Conservation (phyloP, 805 yeast genomes). For the Yarrowia sp. region DNA sequence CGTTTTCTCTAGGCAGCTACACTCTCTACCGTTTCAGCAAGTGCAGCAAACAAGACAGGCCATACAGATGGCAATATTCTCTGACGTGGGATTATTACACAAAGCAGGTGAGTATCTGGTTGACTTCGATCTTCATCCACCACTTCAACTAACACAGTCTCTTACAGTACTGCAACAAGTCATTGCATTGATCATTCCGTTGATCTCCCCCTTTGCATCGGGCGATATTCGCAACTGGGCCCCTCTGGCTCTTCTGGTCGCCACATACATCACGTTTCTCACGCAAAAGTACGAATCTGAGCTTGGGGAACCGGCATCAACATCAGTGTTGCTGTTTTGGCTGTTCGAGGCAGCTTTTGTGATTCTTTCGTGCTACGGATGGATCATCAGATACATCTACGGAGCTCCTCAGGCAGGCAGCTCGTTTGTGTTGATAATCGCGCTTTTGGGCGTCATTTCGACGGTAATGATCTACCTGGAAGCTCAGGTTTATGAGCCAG, state of each 20-base stretch:
- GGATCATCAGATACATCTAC: slow-evolving; percentile 32
- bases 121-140: too few species aligned
- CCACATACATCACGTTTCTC: slow-evolving; percentile 9
- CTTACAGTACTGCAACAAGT: not conserved
- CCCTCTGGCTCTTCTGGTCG: slow-evolving; percentile 24
- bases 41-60: slow-evolving; percentile 9
- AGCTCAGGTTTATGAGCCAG: slow-evolving; percentile 45
- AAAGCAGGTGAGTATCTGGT: slow-evolving; percentile 32
- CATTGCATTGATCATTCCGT: not conserved
- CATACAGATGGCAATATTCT: slow-evolving; percentile 12
- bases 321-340: slow-evolving; percentile 44
- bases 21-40: not conserved
- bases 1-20: not conserved
- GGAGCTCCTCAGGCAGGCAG: not conserved
- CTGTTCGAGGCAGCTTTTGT: slow-evolving; percentile 40
- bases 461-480: slow-evolving; percentile 43
- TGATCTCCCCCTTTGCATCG: not conserved
- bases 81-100: slow-evolving; percentile 19
- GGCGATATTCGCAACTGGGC: slow-evolving; percentile 27
- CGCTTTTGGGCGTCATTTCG: not conserved
- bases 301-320: slow-evolving; percentile 40
- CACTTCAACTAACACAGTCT: slow-evolving; percentile 30
- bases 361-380: slow-evolving; percentile 41
- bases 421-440: slow-evolving; percentile 3
- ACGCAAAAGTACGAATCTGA: slow-evolving; percentile 19